Evolutionary conservation across 768 basidiomycete species (phyloP).

Genomic region (Gyrodon lividus): DNA sequence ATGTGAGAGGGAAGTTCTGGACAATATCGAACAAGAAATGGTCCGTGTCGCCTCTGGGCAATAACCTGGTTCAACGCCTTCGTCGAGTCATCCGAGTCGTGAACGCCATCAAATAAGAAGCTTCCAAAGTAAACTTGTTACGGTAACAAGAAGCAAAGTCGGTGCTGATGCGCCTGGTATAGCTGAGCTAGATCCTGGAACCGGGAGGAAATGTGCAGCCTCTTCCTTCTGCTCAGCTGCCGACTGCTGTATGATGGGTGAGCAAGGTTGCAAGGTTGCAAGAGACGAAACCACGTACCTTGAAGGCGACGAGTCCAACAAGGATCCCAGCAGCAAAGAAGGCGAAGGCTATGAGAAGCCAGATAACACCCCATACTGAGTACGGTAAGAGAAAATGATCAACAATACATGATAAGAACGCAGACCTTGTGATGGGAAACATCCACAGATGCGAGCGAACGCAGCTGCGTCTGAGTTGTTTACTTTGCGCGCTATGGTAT

Average conservation of each 20-base stretch:
- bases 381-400: slow-evolving; percentile 4
- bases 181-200: slow-evolving; percentile 48
- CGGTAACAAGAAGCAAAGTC: slow-evolving; percentile 18
- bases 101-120: slow-evolving; percentile 13
- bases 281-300: slow-evolving; percentile 44
- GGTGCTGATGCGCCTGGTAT: slow-evolving; percentile 28
- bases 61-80: neutral
- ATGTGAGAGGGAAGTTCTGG: neutral
- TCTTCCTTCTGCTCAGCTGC: slow-evolving; percentile 52
- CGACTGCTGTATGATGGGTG: slow-evolving; percentile 46
- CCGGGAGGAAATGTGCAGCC: slow-evolving; percentile 58
- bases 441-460: slow-evolving; percentile 83
- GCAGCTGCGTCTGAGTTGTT: slow-evolving; percentile 86
- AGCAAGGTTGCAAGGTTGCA: neutral
- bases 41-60: no score
- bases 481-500: slow-evolving; percentile 79
- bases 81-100: neutral
- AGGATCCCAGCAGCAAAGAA: slow-evolving; percentile 78
- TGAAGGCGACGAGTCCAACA: slow-evolving; percentile 79
- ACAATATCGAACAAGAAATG: neutral
- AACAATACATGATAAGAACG: neutral
- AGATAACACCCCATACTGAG: slow-evolving; percentile 85
- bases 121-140: slow-evolving; percentile 26
- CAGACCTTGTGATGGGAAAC: slow-evolving; percentile 77
- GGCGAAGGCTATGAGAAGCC: slow-evolving; percentile 71